Base-by-base conservation (phyloP, 257 asterid genomes). In the Forsythia suspensa region DNA sequence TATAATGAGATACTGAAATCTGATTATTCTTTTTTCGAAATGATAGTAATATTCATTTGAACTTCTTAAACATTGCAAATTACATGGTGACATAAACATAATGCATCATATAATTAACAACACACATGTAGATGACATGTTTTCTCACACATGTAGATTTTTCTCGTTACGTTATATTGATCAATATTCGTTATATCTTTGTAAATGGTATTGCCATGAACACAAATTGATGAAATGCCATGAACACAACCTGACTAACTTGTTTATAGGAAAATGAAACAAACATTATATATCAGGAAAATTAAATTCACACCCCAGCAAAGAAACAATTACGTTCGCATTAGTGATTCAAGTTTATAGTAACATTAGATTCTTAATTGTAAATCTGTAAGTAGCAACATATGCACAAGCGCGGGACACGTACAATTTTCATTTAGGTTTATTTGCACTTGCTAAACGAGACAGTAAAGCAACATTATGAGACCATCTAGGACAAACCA, bases 391-490 rank as follows among this genome's bases (percentile, higher is more conserved):
- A 73, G 57, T 67, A 81, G 78, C 83, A 70, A 72, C 84, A 83
- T 74, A 79, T 72, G 79, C 82, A 76, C 79, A 79, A 75, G 88
- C 67, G 72, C 75, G 69, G 51, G 38, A 38, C 68, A 78, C 55
- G 57, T 59, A 81, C 71, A 72, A 79, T 70, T 78, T 77, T 43
- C 86, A 83, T 77, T 29, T 42, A 67, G 61, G 43, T 72, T 73
- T 66, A 79, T 70, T 77, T 69, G 75, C 71, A 77, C 65, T 74
- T 78, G 8, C 72, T 24, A 65, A 74, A 79, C 38, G 24, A 65
- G 34, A 29, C 34, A 1, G 34, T 16, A 37, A 63, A 79, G 48
- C 72, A 72, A 82, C 71, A 79, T 5, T 52, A 82, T 70, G 73
- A 20, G 39, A 70, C 7, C 29, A 37, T 43, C 73, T 36, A 73